Conservation (phyloP, 2,329 filamentous ascomycete species). For the Thyridium curvatum region DNA sequence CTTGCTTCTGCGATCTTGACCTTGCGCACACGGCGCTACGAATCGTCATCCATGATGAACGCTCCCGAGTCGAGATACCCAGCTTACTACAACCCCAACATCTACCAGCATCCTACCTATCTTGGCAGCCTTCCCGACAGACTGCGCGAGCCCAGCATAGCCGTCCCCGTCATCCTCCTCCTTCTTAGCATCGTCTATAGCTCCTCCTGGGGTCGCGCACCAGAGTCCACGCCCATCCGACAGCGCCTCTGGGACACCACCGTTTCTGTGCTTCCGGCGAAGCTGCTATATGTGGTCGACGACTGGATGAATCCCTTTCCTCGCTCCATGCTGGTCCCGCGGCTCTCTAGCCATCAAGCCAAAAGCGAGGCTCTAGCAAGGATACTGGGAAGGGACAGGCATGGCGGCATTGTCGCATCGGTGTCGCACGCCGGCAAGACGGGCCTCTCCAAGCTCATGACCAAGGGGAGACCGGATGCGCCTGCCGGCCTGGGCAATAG, state of each 20-base stretch:
- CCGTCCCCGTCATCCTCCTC: slow-evolving; percentile 26
- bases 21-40: too few relatives aligned
- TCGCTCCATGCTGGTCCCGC: slow-evolving; percentile 27
- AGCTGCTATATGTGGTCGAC: slow-evolving; percentile 51
- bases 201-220: slow-evolving; percentile 3
- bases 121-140: slow-evolving; percentile 17
- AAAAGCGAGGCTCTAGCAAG: slow-evolving; percentile 62
- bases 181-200: slow-evolving; percentile 26
- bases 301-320: slow-evolving; percentile 43
- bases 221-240: too few relatives aligned
- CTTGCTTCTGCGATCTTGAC: too few relatives aligned
- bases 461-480: slow-evolving; percentile 32
- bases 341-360: slow-evolving; percentile 38
- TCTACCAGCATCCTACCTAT: slow-evolving; percentile 9
- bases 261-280: slow-evolving; percentile 49
- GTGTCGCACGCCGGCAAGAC: slow-evolving; percentile 53
- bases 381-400: slow-evolving; percentile 52
- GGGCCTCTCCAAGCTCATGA: slow-evolving; percentile 27
- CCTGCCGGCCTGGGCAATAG: slow-evolving; percentile 77
- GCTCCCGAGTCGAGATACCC: too few relatives aligned
- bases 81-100: too few relatives aligned
- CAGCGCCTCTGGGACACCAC: slow-evolving; percentile 49
- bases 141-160: slow-evolving; percentile 24
- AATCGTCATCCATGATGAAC: too few relatives aligned
- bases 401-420: slow-evolving; percentile 47